phyloP scores from a whole-genome alignment of 345 rosid species.

The Lepidium africanum region DNA sequence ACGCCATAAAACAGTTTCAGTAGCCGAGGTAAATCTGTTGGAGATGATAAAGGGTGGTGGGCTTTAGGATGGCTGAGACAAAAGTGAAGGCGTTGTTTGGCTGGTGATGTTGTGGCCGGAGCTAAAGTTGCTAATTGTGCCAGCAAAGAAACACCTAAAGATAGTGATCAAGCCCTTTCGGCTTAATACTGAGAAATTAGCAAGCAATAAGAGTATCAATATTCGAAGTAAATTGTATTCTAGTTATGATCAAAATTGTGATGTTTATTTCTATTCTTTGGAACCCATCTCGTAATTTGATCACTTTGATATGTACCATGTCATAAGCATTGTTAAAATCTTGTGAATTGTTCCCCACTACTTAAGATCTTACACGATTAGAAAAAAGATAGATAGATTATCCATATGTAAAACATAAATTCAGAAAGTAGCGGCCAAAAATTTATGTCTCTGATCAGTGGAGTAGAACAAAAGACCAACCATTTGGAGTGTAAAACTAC shows the following conservation, averaged over 20 bases:
- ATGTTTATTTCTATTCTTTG: neutral
- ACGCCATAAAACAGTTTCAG: neutral
- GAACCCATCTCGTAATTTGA: neutral
- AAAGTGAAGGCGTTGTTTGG: constrained; percentile 25
- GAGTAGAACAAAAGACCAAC: neutral
- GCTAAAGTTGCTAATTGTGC: constrained; percentile 29
- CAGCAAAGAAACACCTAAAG: constrained; percentile 10
- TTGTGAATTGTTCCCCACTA: neutral
- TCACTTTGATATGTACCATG: neutral
- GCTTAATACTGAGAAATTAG: neutral
- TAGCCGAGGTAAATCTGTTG: constrained; percentile 26
- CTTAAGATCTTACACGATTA: neutral
- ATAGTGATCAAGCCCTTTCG: constrained; percentile 5
- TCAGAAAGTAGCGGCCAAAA: neutral
- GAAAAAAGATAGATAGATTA: neutral
- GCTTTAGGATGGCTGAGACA: constrained; percentile 38
- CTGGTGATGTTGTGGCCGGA: constrained; percentile 40
- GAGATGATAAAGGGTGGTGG: constrained; percentile 36
- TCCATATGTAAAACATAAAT: neutral
- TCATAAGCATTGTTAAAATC: neutral
- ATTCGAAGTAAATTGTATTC: neutral
- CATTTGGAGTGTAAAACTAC: neutral
- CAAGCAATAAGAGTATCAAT: neutral
- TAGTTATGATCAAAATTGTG: neutral
- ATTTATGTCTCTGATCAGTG: neutral